Percentiles rank a stretch among this genome's conserved stretches.
These are phyloP conservation scores for Setaria viridis DNA, from an alignment of 202 grass and related monocot genomes.

Conservation along the genomic window DNA sequence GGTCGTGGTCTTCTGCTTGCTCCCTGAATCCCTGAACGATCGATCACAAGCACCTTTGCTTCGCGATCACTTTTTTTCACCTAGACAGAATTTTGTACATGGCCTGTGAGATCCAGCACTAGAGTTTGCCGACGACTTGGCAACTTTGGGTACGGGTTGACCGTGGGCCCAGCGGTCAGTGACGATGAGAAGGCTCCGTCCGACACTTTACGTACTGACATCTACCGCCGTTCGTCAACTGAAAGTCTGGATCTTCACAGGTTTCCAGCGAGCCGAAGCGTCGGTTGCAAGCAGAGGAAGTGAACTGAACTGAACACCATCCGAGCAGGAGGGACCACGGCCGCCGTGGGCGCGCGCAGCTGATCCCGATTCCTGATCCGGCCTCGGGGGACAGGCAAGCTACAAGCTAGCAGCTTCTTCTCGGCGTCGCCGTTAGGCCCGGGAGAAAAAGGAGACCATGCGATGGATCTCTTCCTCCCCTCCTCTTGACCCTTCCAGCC, in stretches of 20 bases:
- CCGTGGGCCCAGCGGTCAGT: too few species aligned
- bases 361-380: conserved; percentile 1
- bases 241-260: neutral
- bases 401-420: neutral
- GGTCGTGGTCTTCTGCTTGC: too few species aligned
- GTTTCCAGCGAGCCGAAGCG: neutral
- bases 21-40: too few species aligned
- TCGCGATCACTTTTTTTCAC: neutral
- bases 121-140: too few species aligned
- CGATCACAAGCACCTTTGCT: conserved; percentile 9
- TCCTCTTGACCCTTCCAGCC: neutral
- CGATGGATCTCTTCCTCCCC: neutral
- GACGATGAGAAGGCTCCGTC: too few species aligned
- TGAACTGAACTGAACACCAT: neutral
- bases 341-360: too few species aligned
- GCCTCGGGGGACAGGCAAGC: neutral
- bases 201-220: too few species aligned
- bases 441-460: neutral
- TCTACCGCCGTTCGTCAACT: neutral
- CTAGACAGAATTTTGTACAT: neutral
- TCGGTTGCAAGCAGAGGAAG: neutral
- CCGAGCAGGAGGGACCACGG: too few species aligned
- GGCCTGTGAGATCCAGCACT: neutral
- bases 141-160: too few species aligned
- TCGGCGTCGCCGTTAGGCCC: neutral